Evolutionary conservation across 306 rosid genomes (phyloP).

Genomic region (Begonia loranthoides): DNA sequence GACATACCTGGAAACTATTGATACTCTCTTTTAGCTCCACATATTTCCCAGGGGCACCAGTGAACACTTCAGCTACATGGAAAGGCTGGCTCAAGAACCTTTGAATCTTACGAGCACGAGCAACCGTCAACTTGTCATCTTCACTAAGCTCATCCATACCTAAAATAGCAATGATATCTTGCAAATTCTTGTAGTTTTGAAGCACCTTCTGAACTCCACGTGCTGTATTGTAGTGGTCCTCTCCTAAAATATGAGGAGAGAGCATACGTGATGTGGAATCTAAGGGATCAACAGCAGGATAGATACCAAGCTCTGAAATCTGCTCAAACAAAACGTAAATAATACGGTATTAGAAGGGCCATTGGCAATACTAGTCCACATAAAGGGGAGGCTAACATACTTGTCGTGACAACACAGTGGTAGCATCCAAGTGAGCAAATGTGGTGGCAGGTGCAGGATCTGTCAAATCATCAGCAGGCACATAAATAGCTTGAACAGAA

Average conservation of each 20-base stretch:
- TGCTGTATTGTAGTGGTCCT: conserved; percentile 84
- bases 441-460: conserved; percentile 99
- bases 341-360: neutral
- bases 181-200: conserved; percentile 96
- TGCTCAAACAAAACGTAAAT: conserved; percentile 16
- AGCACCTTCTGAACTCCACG: conserved; percentile 96
- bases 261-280: conserved; percentile 99
- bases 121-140: conserved; percentile 92
- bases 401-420: conserved; percentile 94
- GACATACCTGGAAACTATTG: conserved; percentile 71
- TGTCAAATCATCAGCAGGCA: conserved; percentile 99
- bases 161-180: conserved; percentile 97
- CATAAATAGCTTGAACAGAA: conserved; percentile 97
- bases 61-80: conserved; percentile 99
- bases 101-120: conserved; percentile 88
- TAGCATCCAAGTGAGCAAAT: conserved; percentile 98
- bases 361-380: neutral
- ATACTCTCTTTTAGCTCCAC: conserved; percentile 89
- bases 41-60: conserved; percentile 97
- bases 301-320: conserved; percentile 98
- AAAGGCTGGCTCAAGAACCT: conserved; percentile 93
- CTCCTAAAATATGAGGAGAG: conserved; percentile 93
- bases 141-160: conserved; percentile 99
- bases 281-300: conserved; percentile 92
- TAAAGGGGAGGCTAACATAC: conserved; percentile 16